Conservation (phyloP, 345 rosid genomes). For the Salix brachista region DNA sequence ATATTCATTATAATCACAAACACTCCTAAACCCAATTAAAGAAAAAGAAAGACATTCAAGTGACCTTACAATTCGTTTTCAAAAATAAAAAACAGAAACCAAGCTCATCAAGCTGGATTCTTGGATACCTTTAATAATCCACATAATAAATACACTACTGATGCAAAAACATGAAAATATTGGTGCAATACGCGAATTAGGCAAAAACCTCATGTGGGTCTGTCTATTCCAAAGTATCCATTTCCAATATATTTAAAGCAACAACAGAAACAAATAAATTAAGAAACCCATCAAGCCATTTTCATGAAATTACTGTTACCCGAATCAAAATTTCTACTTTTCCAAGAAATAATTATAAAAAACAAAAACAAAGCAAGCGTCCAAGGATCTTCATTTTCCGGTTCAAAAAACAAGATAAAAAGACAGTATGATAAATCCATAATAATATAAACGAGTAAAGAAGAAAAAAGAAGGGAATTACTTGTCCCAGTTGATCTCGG, state of each 20-base stretch:
- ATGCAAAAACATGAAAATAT: not conserved
- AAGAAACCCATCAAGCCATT: not conserved
- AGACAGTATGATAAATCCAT: not conserved
- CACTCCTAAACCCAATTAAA: not conserved
- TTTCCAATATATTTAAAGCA: not conserved
- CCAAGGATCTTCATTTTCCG: not conserved
- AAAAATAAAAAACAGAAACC: not conserved
- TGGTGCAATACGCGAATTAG: not conserved
- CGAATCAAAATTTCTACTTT: not conserved
- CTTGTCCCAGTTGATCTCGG: conserved; percentile 99
- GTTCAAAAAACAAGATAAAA: not conserved
- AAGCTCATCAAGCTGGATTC: not conserved
- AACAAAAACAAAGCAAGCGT: not conserved
- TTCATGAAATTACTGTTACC: not conserved
- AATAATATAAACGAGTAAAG: not conserved
- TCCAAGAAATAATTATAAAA: not conserved
- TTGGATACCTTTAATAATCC: not conserved
- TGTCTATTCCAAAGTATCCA: not conserved
- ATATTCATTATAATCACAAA: not conserved
- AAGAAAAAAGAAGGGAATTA: conserved; percentile 10
- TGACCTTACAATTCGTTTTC: not conserved
- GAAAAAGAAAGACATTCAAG: not conserved
- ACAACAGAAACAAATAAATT: too few species aligned
- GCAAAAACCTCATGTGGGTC: not conserved
- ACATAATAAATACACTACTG: too few species aligned